phyloP scores from a whole-genome alignment of 371 early-diverging fungal genomes.

The Lichtheimia corymbifera region DNA sequence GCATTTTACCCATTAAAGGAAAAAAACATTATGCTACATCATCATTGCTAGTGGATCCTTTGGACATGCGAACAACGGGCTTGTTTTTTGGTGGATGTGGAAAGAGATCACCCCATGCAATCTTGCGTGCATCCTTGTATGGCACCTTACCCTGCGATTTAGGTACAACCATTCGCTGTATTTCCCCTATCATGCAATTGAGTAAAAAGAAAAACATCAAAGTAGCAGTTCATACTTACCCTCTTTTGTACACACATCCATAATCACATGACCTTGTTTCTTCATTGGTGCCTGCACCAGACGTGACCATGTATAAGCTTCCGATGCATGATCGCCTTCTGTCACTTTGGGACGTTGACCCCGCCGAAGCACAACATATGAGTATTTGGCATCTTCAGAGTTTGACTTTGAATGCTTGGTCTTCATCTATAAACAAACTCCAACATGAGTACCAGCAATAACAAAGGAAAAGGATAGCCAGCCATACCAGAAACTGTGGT shows the following conservation, averaged over 20 bases:
- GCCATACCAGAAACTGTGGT: constrained; percentile 60
- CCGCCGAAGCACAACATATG: constrained; percentile 77
- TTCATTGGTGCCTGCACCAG: constrained; percentile 75
- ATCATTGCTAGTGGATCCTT: constrained; percentile 7
- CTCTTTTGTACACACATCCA: constrained; percentile 65
- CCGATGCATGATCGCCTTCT: constrained; percentile 4
- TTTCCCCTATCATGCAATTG: constrained; percentile 28
- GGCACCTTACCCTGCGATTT: constrained; percentile 75
- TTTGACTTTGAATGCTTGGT: constrained; percentile 72
- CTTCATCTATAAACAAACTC: constrained; percentile 53
- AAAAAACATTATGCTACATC: too few species aligned
- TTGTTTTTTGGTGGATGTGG: constrained; percentile 74
- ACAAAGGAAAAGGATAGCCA: background rate
- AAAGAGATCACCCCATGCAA: constrained; percentile 82
- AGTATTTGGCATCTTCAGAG: constrained; percentile 77
- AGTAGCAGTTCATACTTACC: constrained; percentile 29
- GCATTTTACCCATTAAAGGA: too few species aligned
- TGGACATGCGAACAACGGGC: constrained; percentile 29
- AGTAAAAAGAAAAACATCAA: background rate
- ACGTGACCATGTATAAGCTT: constrained; percentile 69
- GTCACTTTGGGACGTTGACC: constrained; percentile 54
- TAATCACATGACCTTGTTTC: constrained; percentile 74
- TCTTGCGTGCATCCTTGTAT: constrained; percentile 79
- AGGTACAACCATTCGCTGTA: constrained; percentile 74
- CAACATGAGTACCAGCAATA: background rate